These are phyloP conservation scores for Paecilomyces niveus DNA, from an alignment of 2,329 filamentous ascomycete species.

Conservation along the genomic window DNA sequence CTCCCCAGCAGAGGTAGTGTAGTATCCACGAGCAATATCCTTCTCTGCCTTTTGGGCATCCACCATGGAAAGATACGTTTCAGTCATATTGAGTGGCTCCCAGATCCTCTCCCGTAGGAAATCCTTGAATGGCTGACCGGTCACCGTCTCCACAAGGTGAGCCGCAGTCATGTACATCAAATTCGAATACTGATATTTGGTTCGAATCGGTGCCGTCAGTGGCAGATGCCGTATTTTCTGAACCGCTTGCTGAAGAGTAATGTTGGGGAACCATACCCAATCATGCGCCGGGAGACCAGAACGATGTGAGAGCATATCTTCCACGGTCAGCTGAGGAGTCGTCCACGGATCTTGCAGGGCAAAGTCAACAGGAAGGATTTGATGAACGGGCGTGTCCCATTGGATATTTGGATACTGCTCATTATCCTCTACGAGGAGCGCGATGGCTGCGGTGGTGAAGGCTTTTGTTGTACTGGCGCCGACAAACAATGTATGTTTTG, in stretches of 20 bases:
- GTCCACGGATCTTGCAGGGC: conserved; percentile 22
- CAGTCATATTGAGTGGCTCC: conserved; percentile 34
- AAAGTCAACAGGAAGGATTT: conserved; percentile 20
- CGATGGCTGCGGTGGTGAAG: conserved; percentile 44
- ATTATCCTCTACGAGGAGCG: conserved; percentile 29
- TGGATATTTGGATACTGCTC: conserved; percentile 16
- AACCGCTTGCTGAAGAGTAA: conserved; percentile 29
- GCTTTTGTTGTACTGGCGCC: conserved; percentile 52
- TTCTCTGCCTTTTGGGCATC: conserved; percentile 21
- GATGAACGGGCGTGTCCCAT: conserved; percentile 9
- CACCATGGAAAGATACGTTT: conserved; percentile 29
- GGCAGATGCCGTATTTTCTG: conserved; percentile 39
- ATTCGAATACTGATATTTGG: conserved; percentile 46
- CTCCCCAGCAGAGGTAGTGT: conserved; percentile 6
- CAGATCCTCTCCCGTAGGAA: conserved; percentile 31
- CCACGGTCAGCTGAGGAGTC: conserved; percentile 19
- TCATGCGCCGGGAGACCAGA: conserved; percentile 24
- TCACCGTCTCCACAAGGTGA: conserved; percentile 40
- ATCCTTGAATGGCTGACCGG: conserved; percentile 22
- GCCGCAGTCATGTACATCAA: conserved; percentile 44
- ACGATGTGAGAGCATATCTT: conserved; percentile 29
- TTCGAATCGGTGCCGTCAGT: conserved; percentile 33
- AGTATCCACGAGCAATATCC: conserved; percentile 19
- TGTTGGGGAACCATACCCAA: conserved; percentile 12
- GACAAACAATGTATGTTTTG: conserved; percentile 46